phyloP scores from a whole-genome alignment of 768 basidiomycete species.

The Xerocomellus intermedius region DNA sequence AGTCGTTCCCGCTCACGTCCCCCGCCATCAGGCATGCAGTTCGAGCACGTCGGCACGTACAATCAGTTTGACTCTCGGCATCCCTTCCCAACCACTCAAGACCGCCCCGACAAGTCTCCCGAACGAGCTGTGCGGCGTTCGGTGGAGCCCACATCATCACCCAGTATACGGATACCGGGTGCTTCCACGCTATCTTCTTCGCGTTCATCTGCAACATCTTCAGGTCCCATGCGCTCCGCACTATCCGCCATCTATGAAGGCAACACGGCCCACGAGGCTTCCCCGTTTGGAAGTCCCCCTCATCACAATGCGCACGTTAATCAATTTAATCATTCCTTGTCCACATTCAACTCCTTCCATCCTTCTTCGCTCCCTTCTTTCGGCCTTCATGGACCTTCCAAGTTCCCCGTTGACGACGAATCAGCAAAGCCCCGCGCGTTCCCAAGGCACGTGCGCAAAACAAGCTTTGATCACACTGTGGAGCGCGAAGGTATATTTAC shows the following conservation, averaged over 20 bases:
- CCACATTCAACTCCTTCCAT: conserved; percentile 47
- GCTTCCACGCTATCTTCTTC: conserved; percentile 43
- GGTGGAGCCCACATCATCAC: conserved; percentile 25
- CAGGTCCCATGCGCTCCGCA: conserved; percentile 38
- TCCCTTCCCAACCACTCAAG: conserved; percentile 40
- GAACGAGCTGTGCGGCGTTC: conserved; percentile 25
- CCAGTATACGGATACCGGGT: conserved; percentile 40
- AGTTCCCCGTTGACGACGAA: conserved; percentile 30
- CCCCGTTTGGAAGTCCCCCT: conserved; percentile 38
- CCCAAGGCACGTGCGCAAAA: conserved; percentile 87
- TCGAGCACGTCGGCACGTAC: conserved; percentile 43
- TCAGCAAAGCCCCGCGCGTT: conserved; percentile 52
- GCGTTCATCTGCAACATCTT: conserved; percentile 47
- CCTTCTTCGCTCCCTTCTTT: conserved; percentile 75
- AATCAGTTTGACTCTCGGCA: conserved; percentile 42
- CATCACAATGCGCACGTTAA: conserved; percentile 29
- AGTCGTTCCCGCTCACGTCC: conserved; percentile 79
- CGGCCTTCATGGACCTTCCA: conserved; percentile 60
- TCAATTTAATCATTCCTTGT: conserved; percentile 39
- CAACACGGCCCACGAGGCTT: conserved; percentile 34
- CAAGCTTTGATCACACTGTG: conserved; percentile 93
- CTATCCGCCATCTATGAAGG: conserved; percentile 51
- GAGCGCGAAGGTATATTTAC: conserved; percentile 59
- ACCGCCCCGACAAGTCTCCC: conserved; percentile 26
- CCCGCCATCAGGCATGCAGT: conserved; percentile 49